Percentiles rank a stretch among this genome's conserved stretches.
These are phyloP conservation scores for Fusarium vanettenii DNA, from an alignment of 2,329 filamentous ascomycete genomes.

Conservation along the genomic window DNA sequence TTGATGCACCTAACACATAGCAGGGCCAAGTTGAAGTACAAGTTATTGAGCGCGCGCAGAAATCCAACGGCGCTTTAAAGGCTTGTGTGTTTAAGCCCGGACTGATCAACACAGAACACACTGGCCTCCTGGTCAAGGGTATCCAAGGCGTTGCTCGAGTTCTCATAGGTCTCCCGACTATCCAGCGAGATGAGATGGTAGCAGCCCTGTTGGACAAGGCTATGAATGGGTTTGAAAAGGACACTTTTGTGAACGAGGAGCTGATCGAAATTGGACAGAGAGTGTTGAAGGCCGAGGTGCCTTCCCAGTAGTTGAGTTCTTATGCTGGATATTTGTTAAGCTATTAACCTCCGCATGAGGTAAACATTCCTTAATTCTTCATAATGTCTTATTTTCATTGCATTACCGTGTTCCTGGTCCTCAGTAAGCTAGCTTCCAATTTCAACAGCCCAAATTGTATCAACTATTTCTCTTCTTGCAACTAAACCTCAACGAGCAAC, in stretches of 20 bases:
- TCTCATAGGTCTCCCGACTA: constrained; percentile 46
- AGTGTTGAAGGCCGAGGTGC: not conserved
- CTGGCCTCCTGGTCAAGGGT: constrained; percentile 6
- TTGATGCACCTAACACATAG: not conserved
- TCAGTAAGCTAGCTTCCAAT: not conserved
- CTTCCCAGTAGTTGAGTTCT: not conserved
- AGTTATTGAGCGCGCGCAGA: constrained; percentile 54
- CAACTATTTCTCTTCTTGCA: not conserved
- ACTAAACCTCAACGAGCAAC: not conserved
- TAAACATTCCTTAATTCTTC: not conserved
- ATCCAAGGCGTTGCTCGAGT: constrained; percentile 14
- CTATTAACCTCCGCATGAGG: not conserved
- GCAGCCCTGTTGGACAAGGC: constrained; percentile 58
- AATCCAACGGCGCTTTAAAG: constrained; percentile 53
- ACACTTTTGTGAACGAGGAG: constrained; percentile 57
- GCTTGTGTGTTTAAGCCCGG: constrained; percentile 56
- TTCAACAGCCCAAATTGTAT: not conserved
- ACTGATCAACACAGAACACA: constrained; percentile 46
- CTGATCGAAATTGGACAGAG: constrained; percentile 50
- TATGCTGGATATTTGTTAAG: not conserved
- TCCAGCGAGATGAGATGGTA: constrained; percentile 52
- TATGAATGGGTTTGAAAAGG: constrained; percentile 58
- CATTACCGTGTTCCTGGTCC: not conserved
- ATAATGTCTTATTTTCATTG: too few relatives aligned
- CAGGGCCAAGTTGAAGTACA: constrained; percentile 60